These are phyloP conservation scores for Thalassiosira mediterranea DNA, from an alignment of 352 stramenopile genomes.

Conservation along the genomic window DNA sequence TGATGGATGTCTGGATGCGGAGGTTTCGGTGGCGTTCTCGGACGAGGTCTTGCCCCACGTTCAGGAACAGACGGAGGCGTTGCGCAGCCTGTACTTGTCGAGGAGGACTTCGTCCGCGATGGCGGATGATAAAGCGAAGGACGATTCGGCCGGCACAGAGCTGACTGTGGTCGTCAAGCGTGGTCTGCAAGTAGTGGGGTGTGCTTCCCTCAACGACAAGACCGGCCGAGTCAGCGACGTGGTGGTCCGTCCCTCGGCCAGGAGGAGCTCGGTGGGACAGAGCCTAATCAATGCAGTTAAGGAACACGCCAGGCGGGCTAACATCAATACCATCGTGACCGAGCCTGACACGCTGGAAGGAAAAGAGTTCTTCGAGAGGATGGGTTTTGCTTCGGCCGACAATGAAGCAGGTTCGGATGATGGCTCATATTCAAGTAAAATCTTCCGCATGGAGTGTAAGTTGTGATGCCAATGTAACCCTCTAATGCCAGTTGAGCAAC, in stretches of 20 bases:
- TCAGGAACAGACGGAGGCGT: slow-evolving; percentile 61
- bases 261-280: slow-evolving; percentile 39
- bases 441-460: slow-evolving; percentile 51
- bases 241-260: slow-evolving; percentile 60
- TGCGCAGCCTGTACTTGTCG: slow-evolving; percentile 64
- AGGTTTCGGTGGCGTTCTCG: slow-evolving; percentile 57
- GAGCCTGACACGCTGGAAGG: slow-evolving; percentile 38
- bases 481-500: neutral
- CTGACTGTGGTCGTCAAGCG: slow-evolving; percentile 66
- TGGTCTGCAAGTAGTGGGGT: slow-evolving; percentile 70
- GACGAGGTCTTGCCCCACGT: slow-evolving; percentile 71
- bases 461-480: slow-evolving; percentile 16
- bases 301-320: slow-evolving; percentile 38
- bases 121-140: neutral
- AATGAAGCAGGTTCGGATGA: slow-evolving; percentile 2
- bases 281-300: slow-evolving; percentile 64
- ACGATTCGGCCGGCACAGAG: slow-evolving; percentile 12
- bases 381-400: slow-evolving; percentile 53
- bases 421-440: slow-evolving; percentile 23
- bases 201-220: slow-evolving; percentile 61
- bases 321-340: slow-evolving; percentile 51
- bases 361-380: slow-evolving; percentile 57
- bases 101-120: slow-evolving; percentile 12
- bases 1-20: slow-evolving; percentile 50
- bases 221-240: slow-evolving; percentile 61